These are phyloP conservation scores for Botryotinia narcissicola DNA, from an alignment of 2,329 filamentous ascomycete species.

Conservation along the genomic window DNA sequence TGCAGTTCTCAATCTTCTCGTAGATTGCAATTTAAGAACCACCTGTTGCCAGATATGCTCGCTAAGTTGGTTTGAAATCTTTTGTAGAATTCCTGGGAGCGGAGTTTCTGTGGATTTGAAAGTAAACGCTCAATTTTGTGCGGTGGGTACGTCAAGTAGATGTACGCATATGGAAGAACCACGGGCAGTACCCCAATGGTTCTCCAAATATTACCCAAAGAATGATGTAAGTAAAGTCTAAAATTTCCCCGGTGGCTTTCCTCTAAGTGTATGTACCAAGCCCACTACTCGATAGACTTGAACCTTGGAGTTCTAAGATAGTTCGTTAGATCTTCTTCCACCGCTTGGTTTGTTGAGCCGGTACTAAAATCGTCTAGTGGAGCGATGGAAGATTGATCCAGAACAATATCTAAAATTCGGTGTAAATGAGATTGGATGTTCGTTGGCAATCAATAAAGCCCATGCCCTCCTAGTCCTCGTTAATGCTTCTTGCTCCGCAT, in stretches of 20 bases:
- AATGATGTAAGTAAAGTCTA: conserved; percentile 6
- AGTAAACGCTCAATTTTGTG: conserved; percentile 1
- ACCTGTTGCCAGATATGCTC: background rate
- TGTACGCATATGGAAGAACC: conserved; percentile 4
- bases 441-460: conserved; percentile 15
- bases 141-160: conserved; percentile 12
- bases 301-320: background rate
- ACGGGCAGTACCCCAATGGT: conserved; percentile 4
- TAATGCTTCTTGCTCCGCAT: conserved; percentile 12
- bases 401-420: conserved; percentile 13
- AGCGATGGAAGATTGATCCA: conserved; percentile 17
- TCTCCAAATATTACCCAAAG: conserved; percentile 8
- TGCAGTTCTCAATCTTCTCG: background rate
- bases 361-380: conserved; percentile 9
- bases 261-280: background rate
- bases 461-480: background rate
- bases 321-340: conserved; percentile 8
- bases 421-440: conserved; percentile 19
- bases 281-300: background rate
- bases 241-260: conserved; percentile 6
- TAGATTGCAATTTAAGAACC: conserved; percentile 2
- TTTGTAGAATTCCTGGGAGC: background rate
- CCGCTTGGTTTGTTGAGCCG: conserved; percentile 15
- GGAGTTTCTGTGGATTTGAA: conserved; percentile 9
- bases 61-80: background rate